These are phyloP conservation scores for Paraphaeosphaeria sporulosa DNA, from an alignment of 2,329 filamentous ascomycete genomes.

Conservation along the genomic window DNA sequence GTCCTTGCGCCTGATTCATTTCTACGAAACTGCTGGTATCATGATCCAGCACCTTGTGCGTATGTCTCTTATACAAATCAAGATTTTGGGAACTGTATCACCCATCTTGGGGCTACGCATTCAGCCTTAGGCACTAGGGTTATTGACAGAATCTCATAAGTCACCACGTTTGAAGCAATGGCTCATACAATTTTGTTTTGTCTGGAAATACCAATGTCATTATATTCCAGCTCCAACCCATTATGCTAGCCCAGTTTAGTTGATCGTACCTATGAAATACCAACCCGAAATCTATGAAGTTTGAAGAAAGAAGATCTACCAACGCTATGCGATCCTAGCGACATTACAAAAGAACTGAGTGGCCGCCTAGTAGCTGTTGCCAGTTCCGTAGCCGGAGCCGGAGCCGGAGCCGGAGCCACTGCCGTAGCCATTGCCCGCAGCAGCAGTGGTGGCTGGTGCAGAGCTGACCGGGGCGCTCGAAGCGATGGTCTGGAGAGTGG, in stretches of 20 bases:
- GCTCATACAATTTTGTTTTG: too few relatives aligned
- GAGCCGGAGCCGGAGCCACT: neutral
- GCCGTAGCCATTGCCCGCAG: neutral
- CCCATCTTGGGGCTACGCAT: too few relatives aligned
- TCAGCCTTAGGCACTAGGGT: too few relatives aligned
- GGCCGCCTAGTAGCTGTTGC: neutral
- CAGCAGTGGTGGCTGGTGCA: neutral
- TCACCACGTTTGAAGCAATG: neutral
- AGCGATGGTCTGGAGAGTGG: constrained; percentile 8
- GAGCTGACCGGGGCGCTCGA: neutral
- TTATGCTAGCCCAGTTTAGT: neutral
- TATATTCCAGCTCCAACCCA: neutral
- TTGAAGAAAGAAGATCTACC: neutral
- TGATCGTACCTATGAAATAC: neutral
- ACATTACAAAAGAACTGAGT: neutral
- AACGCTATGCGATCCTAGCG: neutral
- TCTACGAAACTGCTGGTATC: too few relatives aligned
- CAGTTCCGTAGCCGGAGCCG: neutral
- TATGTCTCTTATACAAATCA: too few relatives aligned
- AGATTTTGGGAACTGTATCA: too few relatives aligned
- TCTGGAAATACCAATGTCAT: neutral
- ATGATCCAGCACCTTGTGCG: too few relatives aligned
- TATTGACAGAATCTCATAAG: too few relatives aligned
- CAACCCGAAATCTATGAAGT: neutral
- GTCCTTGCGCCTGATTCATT: too few relatives aligned